Conservation (phyloP, 768 basidiomycete genomes). For the Termitomyces sp. region DNA sequence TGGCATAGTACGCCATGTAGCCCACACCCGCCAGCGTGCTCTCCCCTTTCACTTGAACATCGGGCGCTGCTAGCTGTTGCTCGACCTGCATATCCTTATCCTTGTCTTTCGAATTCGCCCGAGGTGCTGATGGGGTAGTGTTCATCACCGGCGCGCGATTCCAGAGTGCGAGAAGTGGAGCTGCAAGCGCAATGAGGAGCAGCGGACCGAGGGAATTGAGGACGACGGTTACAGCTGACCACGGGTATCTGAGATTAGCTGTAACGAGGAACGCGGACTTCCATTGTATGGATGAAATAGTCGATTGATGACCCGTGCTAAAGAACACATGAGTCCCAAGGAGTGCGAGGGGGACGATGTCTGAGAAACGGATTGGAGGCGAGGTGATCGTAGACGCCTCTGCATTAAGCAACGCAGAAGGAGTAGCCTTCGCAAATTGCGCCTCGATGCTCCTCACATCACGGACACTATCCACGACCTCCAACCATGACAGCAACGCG, state of each 20-base stretch:
- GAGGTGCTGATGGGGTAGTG: not conserved
- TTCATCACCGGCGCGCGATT: constrained; percentile 63
- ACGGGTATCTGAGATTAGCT: constrained; percentile 63
- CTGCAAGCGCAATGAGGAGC: constrained; percentile 60
- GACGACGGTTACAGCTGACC: constrained; percentile 69
- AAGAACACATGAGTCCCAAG: constrained; percentile 79
- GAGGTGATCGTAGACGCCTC: constrained; percentile 25
- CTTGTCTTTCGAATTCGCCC: not conserved
- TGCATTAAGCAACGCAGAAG: constrained; percentile 39
- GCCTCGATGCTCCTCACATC: constrained; percentile 59
- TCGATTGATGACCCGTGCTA: constrained; percentile 89
- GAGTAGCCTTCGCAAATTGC: constrained; percentile 46
- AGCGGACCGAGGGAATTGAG: constrained; percentile 78
- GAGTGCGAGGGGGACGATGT: constrained; percentile 71
- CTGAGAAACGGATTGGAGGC: constrained; percentile 53
- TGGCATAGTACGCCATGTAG: constrained; percentile 66
- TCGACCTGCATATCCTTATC: not conserved
- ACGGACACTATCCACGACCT: constrained; percentile 77
- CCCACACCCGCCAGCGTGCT: constrained; percentile 56
- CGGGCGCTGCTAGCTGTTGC: constrained; percentile 17
- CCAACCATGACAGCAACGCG: constrained; percentile 73
- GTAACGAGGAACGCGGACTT: constrained; percentile 87
- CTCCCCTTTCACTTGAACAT: constrained; percentile 33
- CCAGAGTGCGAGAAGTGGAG: constrained; percentile 79
- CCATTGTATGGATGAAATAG: constrained; percentile 91